Evolutionary conservation across 345 rosid species (phyloP).

Genomic region (rapeseed (Brassica napus)): DNA sequence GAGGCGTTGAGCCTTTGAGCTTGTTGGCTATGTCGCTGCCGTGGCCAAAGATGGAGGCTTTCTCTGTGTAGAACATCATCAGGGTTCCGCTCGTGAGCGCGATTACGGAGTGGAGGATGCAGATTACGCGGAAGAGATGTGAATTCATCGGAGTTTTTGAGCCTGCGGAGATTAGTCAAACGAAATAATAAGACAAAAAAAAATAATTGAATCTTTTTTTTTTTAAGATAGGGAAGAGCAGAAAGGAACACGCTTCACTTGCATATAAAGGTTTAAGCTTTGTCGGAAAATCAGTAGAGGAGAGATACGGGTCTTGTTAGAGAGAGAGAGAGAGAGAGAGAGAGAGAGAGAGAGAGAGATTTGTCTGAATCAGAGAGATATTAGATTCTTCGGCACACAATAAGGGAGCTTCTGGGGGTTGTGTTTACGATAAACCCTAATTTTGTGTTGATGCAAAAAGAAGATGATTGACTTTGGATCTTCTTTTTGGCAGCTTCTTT

Average conservation of each 20-base stretch:
- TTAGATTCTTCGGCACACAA: neutral
- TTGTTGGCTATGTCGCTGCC: constrained; percentile 62
- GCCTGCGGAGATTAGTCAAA: neutral
- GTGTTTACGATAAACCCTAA: constrained; percentile 36
- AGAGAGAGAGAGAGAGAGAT: neutral
- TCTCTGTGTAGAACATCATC: constrained; percentile 81
- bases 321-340: neutral
- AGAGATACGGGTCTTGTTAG: constrained; percentile 1
- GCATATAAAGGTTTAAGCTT: constrained; percentile 18
- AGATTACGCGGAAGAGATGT: constrained; percentile 47
- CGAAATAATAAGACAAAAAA: neutral
- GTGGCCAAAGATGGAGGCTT: constrained; percentile 59
- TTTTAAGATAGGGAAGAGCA: neutral
- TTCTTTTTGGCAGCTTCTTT: constrained; percentile 33
- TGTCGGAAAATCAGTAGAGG: constrained; percentile 17
- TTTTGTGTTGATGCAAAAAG: constrained; percentile 27
- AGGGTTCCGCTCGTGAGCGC: constrained; percentile 71
- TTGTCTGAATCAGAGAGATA: neutral
- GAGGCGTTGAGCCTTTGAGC: constrained; percentile 85
- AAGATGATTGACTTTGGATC: constrained; percentile 26
- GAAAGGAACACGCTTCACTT: neutral
- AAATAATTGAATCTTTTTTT: constrained; percentile 17
- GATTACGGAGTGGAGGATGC: constrained; percentile 71
- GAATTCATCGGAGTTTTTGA: constrained; percentile 37
- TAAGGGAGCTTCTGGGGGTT: constrained; percentile 11